Conservation (phyloP, 352 stramenopile genomes). For the Phytophthora meadii region DNA sequence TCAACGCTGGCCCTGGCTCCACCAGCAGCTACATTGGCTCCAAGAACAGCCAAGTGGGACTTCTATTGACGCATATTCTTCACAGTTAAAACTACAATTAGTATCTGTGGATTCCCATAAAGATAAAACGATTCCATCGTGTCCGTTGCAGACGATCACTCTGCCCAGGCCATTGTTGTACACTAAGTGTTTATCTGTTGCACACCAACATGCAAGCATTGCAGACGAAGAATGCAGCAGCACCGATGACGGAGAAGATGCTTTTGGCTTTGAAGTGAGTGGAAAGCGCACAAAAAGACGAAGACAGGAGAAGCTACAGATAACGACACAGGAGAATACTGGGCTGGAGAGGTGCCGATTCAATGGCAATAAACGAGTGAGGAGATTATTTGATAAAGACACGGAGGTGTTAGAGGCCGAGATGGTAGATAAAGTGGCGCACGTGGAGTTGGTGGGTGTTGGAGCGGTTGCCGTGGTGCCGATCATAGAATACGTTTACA, state of each 20-base stretch:
- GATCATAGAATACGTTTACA: conserved; percentile 65
- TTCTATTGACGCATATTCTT: background rate
- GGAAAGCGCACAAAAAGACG: conserved; percentile 11
- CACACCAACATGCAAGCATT: conserved; percentile 7
- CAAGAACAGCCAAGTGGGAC: conserved; percentile 3
- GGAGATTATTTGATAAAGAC: conserved; percentile 12
- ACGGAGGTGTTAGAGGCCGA: background rate
- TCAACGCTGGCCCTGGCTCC: conserved; percentile 41
- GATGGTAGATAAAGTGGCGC: conserved; percentile 19
- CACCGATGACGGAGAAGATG: conserved; percentile 3
- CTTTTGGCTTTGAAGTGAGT: background rate
- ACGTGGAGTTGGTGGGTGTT: conserved; percentile 47
- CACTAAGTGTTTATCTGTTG: conserved; percentile 15
- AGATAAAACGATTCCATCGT: background rate
- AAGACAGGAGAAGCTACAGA: background rate
- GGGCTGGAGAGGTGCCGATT: background rate
- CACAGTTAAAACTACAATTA: conserved; percentile 22
- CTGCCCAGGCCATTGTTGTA: conserved; percentile 28
- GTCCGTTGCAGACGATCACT: conserved; percentile 30
- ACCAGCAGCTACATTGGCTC: conserved; percentile 34
- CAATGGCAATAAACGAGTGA: conserved; percentile 10
- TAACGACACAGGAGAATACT: background rate
- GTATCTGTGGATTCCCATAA: background rate
- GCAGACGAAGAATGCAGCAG: conserved; percentile 4
- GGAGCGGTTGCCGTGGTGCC: conserved; percentile 41